Evolutionary conservation across 208 protist species (phyloP).

Genomic region (Polymyxa betae): DNA sequence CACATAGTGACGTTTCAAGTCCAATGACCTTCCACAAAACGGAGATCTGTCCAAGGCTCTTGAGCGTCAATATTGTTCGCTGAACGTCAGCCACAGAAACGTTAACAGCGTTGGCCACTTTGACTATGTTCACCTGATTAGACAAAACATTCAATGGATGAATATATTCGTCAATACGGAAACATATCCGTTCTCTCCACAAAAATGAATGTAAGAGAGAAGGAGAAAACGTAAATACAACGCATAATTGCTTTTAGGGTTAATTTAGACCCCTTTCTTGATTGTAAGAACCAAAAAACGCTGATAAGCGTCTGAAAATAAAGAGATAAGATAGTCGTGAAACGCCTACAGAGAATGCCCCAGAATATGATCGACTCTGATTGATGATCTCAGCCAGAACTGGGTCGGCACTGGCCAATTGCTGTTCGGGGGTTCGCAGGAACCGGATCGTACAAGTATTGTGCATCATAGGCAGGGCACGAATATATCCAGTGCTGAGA

Average conservation of each 20-base stretch:
- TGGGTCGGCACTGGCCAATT: background rate
- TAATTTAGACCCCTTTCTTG: no score
- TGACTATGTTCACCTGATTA: background rate
- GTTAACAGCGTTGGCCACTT: background rate
- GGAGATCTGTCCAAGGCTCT: background rate
- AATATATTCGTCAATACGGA: no score
- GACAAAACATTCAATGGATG: no score
- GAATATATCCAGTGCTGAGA: background rate
- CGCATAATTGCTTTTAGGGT: no score
- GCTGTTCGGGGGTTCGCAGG: background rate
- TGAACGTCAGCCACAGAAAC: background rate
- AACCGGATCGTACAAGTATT: background rate
- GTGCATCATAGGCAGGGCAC: background rate
- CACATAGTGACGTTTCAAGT: background rate
- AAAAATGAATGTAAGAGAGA: background rate
- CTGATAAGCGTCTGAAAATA: no score
- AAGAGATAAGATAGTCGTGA: no score
- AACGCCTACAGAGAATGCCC: no score
- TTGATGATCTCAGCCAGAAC: background rate
- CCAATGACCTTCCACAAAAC: conserved; percentile 1
- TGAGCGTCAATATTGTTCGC: conserved; percentile 2
- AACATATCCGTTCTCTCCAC: no score
- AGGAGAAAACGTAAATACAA: background rate
- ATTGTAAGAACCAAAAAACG: no score
- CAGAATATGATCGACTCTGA: background rate